These are phyloP conservation scores for Olyra latifolia DNA, from an alignment of 176 grass and related monocot species.

Conservation along the genomic window DNA sequence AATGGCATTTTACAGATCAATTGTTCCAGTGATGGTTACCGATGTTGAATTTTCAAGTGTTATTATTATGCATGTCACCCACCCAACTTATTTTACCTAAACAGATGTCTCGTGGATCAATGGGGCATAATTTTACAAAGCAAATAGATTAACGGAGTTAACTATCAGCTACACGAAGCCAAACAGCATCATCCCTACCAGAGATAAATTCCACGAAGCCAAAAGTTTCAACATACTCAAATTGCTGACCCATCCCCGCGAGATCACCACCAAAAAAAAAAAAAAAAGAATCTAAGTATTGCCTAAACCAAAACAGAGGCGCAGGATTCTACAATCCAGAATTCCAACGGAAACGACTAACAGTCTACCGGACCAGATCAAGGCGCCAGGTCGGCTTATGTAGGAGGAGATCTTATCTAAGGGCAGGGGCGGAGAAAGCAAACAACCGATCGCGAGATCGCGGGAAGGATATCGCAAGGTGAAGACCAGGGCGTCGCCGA, in stretches of 20 bases:
- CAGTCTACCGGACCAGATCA: conserved; percentile 25
- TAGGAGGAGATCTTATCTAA: conserved; percentile 22
- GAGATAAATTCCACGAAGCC: background rate
- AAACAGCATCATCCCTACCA: conserved; percentile 7
- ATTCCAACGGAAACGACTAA: background rate
- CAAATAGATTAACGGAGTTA: background rate
- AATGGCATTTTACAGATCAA: conserved; percentile 9
- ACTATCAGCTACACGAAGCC: background rate
- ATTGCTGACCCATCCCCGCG: background rate
- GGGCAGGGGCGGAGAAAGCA: background rate
- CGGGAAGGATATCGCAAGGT: conserved; percentile 91
- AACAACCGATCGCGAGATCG: background rate
- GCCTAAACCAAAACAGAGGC: background rate
- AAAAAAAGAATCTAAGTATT: background rate
- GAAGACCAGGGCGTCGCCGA: conserved; percentile 80
- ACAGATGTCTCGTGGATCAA: background rate
- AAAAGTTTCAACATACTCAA: background rate
- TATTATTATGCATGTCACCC: background rate
- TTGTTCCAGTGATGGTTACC: background rate
- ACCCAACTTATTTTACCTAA: background rate
- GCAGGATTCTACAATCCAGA: background rate
- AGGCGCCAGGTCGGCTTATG: background rate
- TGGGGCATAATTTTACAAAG: background rate
- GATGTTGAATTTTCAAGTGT: background rate
- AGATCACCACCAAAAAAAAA: background rate